These are phyloP conservation scores for Teratosphaeria gauchensis DNA, from an alignment of 2,329 filamentous ascomycete genomes.

Conservation along the genomic window DNA sequence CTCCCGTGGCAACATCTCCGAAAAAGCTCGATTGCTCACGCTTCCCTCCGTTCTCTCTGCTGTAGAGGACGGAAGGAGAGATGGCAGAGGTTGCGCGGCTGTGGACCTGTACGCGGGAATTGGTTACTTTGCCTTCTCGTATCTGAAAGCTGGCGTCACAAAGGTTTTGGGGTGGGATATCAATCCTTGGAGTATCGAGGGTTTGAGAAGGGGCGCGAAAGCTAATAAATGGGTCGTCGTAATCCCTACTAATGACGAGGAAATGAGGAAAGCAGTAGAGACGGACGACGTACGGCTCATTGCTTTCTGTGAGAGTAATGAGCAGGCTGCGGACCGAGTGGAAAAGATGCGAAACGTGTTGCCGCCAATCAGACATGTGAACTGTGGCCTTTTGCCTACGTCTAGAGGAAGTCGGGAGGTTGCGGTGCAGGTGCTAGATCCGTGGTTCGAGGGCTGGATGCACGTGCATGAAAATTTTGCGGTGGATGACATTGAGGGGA, in stretches of 20 bases:
- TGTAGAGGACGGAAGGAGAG: constrained; percentile 23
- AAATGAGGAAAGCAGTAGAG: constrained; percentile 2
- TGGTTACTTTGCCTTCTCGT: constrained; percentile 86
- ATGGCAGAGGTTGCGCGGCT: constrained; percentile 21
- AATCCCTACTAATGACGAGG: neutral
- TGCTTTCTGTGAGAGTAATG: constrained; percentile 34
- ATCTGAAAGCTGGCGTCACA: constrained; percentile 57
- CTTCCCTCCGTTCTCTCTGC: constrained; percentile 26
- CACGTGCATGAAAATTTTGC: constrained; percentile 54
- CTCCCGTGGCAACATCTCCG: constrained; percentile 76
- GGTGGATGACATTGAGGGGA: constrained; percentile 34
- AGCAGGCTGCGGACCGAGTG: constrained; percentile 23
- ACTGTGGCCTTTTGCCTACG: constrained; percentile 48
- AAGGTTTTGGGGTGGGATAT: constrained; percentile 80
- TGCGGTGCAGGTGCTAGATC: constrained; percentile 41
- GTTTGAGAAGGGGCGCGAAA: constrained; percentile 31
- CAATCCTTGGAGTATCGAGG: constrained; percentile 49
- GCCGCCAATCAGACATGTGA: constrained; percentile 45
- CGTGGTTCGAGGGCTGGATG: constrained; percentile 42
- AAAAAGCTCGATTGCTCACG: constrained; percentile 67
- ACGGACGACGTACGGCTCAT: constrained; percentile 19
- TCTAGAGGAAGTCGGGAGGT: constrained; percentile 41
- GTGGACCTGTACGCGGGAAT: constrained; percentile 89
- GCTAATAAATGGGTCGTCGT: constrained; percentile 30
- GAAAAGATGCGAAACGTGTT: constrained; percentile 12